Conservation (phyloP, 2,329 filamentous ascomycete genomes). For the Juglanconis juglandina region DNA sequence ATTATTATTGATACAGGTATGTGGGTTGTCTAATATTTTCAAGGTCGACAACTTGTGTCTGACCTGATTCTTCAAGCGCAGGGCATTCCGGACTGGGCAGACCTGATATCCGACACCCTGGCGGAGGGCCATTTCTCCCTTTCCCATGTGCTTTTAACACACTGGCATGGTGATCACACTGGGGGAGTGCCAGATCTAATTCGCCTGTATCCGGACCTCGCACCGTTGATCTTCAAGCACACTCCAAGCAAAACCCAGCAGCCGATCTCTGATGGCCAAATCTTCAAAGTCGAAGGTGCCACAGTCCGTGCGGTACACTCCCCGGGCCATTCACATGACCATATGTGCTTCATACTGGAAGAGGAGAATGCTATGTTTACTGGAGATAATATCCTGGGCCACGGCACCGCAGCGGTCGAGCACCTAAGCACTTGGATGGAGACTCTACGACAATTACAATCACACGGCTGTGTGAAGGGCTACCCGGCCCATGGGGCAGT, state of each 20-base stretch:
- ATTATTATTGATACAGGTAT: constrained; percentile 68
- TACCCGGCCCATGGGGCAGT: constrained; percentile 44
- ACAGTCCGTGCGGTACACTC: constrained; percentile 62
- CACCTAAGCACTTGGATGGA: constrained; percentile 56
- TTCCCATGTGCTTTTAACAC: constrained; percentile 58
- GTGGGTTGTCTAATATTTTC: too few species aligned
- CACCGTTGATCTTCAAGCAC: constrained; percentile 30
- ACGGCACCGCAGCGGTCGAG: constrained; percentile 83
- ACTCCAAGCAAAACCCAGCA: constrained; percentile 29
- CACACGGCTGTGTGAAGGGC: constrained; percentile 32
- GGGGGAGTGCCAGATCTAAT: constrained; percentile 61
- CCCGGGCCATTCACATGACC: constrained; percentile 74
- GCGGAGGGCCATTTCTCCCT: constrained; percentile 27
- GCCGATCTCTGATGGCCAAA: constrained; percentile 46
- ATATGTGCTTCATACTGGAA: constrained; percentile 72
- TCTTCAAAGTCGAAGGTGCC: constrained; percentile 56
- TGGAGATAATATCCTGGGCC: constrained; percentile 82
- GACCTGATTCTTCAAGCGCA: constrained; percentile 31
- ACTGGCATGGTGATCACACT: constrained; percentile 73
- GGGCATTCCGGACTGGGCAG: constrained; percentile 58
- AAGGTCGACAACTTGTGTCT: too few species aligned
- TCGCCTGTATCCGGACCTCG: constrained; percentile 34
- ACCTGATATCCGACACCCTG: constrained; percentile 32
- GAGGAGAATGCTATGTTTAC: constrained; percentile 85
- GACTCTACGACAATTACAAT: constrained; percentile 18